These are phyloP conservation scores for Beauveria varroae DNA, from an alignment of 2,329 filamentous ascomycete species.

Conservation along the genomic window DNA sequence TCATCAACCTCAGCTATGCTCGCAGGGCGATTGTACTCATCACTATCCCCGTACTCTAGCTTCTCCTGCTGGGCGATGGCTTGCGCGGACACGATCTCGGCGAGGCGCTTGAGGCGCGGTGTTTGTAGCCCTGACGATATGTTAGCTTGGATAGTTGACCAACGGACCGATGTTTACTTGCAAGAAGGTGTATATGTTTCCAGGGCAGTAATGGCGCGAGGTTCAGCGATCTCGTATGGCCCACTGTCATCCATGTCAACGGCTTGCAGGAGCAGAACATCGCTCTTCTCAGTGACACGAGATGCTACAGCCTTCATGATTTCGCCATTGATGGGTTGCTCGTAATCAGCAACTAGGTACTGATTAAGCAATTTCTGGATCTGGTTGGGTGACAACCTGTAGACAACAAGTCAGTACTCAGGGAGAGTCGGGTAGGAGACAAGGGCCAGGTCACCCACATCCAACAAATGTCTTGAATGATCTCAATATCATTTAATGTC, in stretches of 20 bases:
- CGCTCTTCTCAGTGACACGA: slow-evolving; percentile 94
- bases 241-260: slow-evolving; percentile 99
- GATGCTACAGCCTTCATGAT: slow-evolving; percentile 99
- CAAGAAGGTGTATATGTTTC: slow-evolving; percentile 98
- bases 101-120: slow-evolving; percentile 84
- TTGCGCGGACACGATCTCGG: slow-evolving; percentile 96
- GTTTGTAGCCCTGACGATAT: slow-evolving; percentile 75
- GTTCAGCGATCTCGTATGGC: slow-evolving; percentile 96
- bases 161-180: slow-evolving; percentile 38
- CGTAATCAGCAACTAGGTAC: slow-evolving; percentile 96
- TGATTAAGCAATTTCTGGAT: slow-evolving; percentile 99
- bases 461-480: slow-evolving; percentile 99
- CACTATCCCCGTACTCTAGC: slow-evolving; percentile 48
- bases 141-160: neutral
- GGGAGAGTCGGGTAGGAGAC: neutral
- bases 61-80: slow-evolving; percentile 94
- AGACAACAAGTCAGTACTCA: neutral
- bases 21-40: slow-evolving; percentile 41
- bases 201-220: slow-evolving; percentile 86
- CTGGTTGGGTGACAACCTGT: slow-evolving; percentile 90
- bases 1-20: slow-evolving; percentile 46
- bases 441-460: slow-evolving; percentile 58
- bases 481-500: slow-evolving; percentile 97
- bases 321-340: slow-evolving; percentile 98
- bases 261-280: slow-evolving; percentile 84